Evolutionary conservation across 2,329 filamentous ascomycete genomes (phyloP).

Genomic region (Septoria linicola): DNA sequence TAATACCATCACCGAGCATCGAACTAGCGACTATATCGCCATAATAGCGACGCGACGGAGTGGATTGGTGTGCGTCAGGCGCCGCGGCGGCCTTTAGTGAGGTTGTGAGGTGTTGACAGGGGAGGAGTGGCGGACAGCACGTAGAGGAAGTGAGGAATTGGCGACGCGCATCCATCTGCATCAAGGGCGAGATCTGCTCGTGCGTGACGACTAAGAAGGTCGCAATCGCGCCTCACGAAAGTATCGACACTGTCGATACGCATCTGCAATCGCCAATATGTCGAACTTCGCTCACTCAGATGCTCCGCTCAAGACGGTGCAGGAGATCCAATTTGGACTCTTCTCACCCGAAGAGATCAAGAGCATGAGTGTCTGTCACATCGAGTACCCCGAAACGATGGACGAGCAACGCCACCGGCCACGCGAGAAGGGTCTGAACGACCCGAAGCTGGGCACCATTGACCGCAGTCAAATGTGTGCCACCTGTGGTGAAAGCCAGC

Average conservation of each 20-base stretch:
- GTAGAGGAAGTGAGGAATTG: constrained; percentile 9
- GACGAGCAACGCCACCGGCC: constrained; percentile 91
- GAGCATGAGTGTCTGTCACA: constrained; percentile 94
- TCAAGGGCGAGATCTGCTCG: background rate
- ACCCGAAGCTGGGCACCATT: constrained; percentile 93
- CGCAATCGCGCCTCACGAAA: background rate
- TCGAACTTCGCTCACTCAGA: constrained; percentile 90
- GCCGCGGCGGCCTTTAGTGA: constrained; percentile 34
- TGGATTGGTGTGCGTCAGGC: constrained; percentile 22
- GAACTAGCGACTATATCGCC: constrained; percentile 14
- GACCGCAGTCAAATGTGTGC: constrained; percentile 94
- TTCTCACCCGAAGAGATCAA: constrained; percentile 99
- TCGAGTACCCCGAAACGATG: constrained; percentile 99
- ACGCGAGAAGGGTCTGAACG: constrained; percentile 87
- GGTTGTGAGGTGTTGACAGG: constrained; percentile 35
- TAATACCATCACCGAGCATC: constrained; percentile 28
- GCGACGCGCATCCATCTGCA: constrained; percentile 8
- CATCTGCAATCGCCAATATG: constrained; percentile 65
- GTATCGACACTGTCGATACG: background rate
- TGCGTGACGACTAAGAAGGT: background rate
- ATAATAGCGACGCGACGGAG: constrained; percentile 20
- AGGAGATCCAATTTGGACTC: constrained; percentile 98
- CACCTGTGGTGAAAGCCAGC: constrained; percentile 93
- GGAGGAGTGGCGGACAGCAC: constrained; percentile 30
- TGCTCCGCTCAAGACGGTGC: constrained; percentile 93